Evolutionary conservation across 345 rosid species (phyloP).

Genomic region (Eucalyptus marginata): DNA sequence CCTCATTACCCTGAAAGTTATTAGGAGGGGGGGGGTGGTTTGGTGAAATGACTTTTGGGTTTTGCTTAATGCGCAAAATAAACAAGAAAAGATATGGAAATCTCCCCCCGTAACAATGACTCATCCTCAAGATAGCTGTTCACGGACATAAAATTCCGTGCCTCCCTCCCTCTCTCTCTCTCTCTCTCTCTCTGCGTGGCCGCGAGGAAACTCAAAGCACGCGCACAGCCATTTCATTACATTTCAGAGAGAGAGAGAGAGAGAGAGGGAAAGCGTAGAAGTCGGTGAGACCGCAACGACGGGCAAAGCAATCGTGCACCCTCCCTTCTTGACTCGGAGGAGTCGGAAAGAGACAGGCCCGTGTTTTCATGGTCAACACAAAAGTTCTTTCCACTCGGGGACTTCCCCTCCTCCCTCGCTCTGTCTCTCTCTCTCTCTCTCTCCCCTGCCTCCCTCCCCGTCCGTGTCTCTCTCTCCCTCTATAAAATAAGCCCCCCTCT

Average conservation of each 20-base stretch:
- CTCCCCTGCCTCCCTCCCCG: no score
- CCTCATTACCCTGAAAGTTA: rapidly evolving
- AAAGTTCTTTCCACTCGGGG: not conserved
- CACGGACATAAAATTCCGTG: not conserved
- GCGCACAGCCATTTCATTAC: no score
- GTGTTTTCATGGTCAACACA: not conserved
- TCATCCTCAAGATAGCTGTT: no score
- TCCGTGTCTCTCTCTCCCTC: not conserved
- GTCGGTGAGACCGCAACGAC: not conserved
- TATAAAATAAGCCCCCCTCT: not conserved
- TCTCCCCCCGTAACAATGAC: no score
- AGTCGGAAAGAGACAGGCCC: not conserved
- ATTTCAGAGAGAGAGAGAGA: not conserved
- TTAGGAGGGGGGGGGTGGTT: not conserved
- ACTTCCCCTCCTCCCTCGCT: not conserved
- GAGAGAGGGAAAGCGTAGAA: not conserved
- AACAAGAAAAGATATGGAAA: not conserved
- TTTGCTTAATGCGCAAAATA: not conserved
- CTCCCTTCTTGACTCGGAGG: not conserved
- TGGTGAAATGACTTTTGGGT: not conserved
- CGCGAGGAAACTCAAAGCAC: no score
- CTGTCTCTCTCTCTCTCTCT: not conserved
- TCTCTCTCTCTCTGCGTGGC: not conserved
- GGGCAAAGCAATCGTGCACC: not conserved
- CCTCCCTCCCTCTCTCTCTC: not conserved